Evolutionary conservation across 164 flowering plant genomes (phyloP).

Genomic region (Magnolia changhungtana): DNA sequence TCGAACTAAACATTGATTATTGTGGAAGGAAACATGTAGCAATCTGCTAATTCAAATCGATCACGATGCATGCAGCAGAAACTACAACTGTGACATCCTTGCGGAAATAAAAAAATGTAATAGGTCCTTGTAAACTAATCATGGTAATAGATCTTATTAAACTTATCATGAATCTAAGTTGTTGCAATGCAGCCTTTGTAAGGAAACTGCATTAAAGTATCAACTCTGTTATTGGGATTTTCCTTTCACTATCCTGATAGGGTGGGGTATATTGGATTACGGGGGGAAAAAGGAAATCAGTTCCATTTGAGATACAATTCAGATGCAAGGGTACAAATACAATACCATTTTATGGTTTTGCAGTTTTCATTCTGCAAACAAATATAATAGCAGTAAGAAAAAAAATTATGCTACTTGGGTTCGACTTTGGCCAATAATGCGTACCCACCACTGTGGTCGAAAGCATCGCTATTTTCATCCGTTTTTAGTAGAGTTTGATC

Average conservation of each 20-base stretch:
- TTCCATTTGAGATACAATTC: neutral
- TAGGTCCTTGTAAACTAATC: too few relatives aligned
- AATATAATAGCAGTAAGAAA: neutral
- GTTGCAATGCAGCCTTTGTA: neutral
- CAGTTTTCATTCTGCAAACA: neutral
- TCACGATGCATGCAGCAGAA: too few relatives aligned
- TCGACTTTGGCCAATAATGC: constrained; percentile 27
- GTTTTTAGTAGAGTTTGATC: neutral
- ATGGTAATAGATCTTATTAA: too few relatives aligned
- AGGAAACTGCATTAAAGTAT: neutral
- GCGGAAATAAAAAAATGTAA: too few relatives aligned
- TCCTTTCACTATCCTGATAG: neutral
- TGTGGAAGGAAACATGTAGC: too few relatives aligned
- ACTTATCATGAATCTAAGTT: too few relatives aligned
- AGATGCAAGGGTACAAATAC: neutral
- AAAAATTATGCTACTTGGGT: constrained; percentile 22
- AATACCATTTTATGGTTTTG: neutral
- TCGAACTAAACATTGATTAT: too few relatives aligned
- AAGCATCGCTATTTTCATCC: constrained; percentile 20
- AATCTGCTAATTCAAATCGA: too few relatives aligned
- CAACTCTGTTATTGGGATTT: neutral
- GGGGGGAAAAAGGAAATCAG: neutral
- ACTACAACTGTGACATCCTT: too few relatives aligned
- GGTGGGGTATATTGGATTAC: neutral
- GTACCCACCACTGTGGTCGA: constrained; percentile 33